These are phyloP conservation scores for Ganoderma resinaceum DNA, from an alignment of 1,284 basidiomycete species.

Conservation along the genomic window DNA sequence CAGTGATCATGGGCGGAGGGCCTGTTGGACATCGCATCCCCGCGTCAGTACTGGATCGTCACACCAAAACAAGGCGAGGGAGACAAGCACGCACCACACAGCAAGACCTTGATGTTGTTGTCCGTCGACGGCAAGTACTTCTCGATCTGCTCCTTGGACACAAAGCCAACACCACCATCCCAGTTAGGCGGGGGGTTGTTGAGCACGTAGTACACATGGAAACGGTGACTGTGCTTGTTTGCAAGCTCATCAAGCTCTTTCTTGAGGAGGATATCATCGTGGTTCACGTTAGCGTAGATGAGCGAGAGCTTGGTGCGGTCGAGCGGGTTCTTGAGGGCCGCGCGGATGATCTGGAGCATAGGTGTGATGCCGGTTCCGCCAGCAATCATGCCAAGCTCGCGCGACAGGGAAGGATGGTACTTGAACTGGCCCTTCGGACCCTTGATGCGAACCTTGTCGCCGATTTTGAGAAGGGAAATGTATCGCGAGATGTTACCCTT, in stretches of 20 bases:
- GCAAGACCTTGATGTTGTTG: slow-evolving; percentile 79
- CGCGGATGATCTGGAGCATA: slow-evolving; percentile 96
- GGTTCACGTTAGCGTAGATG: slow-evolving; percentile 96
- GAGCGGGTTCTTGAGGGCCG: slow-evolving; percentile 83
- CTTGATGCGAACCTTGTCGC: slow-evolving; percentile 88
- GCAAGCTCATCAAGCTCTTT: slow-evolving; percentile 87
- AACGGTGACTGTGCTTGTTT: slow-evolving; percentile 68
- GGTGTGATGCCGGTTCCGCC: slow-evolving; percentile 97
- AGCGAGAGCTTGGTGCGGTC: slow-evolving; percentile 87
- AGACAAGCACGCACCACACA: slow-evolving; percentile 71
- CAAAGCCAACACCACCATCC: slow-evolving; percentile 91
- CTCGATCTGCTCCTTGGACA: slow-evolving; percentile 93
- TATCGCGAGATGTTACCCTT: slow-evolving; percentile 95
- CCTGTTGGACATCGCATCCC: slow-evolving; percentile 49
- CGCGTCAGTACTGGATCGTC: slow-evolving; percentile 11
- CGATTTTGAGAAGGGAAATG: slow-evolving; percentile 82
- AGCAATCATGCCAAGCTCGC: slow-evolving; percentile 94
- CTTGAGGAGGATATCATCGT: slow-evolving; percentile 88
- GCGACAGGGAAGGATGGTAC: slow-evolving; percentile 73
- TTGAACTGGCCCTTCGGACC: slow-evolving; percentile 96
- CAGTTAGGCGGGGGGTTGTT: slow-evolving; percentile 91
- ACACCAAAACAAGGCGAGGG: background rate
- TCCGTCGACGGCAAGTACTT: slow-evolving; percentile 69
- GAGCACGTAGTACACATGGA: slow-evolving; percentile 90
- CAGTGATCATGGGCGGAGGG: slow-evolving; percentile 95